Evolutionary conservation across 2,329 filamentous ascomycete species (phyloP), one percentile per base, ranked within the genome.

Genomic region (Xenoacremonium recifei): DNA sequence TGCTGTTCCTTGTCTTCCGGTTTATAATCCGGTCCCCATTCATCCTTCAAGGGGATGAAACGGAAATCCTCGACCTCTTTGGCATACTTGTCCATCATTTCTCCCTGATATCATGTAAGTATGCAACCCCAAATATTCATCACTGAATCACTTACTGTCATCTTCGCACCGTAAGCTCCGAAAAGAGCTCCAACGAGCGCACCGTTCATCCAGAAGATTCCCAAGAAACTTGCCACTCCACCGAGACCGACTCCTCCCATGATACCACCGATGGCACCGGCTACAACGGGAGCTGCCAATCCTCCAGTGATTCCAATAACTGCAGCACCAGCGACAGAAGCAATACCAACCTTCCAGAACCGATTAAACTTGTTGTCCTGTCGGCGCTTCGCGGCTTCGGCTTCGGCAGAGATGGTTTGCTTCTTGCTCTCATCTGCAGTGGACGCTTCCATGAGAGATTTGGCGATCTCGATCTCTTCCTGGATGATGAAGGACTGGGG

Each of bases 241-340:
- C 89, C 91, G 1, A 96, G 71, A 0, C 91, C 91, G 2, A 96
- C 76, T 1, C 87, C 87, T 12, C 89, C 88, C 79, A 96, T 88
- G 3, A 96, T 75, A 1, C 85, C 84, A 3, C 90, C 90, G 12
- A 96, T 76, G 0, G 89, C 89, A 4, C 89, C 90, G 4, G 91
- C 91, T 12, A 96, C 85, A 0, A 95, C 72, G 0, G 91, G 91
- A 1, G 91, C 90, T 1, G 91, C 91, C n/a, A 96, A 73, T 2
- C 91, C 91, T 15, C 91, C 91, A 0, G 90, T 96, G 4, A 96
- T 79, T 5, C 91, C 91, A n/a, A 96, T 91, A 2, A 96, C 71
- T 0, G 87, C 88, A 2, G 92, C 92, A 10, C 92, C 92, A 1
- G 89, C 90, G 0, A 95, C 89, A 7, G 87, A 88, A 0, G 91